These are phyloP conservation scores for Apiotrichum domesticum DNA, from an alignment of 1,284 basidiomycete genomes.

Conservation along the genomic window DNA sequence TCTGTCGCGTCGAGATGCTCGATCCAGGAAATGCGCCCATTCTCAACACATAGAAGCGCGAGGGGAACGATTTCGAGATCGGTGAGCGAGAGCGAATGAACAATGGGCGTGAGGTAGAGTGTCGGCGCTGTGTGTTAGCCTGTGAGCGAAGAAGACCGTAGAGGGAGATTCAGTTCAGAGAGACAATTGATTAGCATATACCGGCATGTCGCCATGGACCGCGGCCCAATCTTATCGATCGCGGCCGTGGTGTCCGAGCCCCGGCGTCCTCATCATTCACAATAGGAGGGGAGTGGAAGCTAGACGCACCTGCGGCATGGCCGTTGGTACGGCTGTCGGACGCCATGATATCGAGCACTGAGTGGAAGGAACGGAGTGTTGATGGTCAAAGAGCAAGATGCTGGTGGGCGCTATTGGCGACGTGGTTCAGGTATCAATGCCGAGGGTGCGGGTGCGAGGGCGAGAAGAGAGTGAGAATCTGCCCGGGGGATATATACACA, in stretches of 20 bases:
- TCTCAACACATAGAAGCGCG: constrained; percentile 58
- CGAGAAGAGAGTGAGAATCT: too few relatives aligned
- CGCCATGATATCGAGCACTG: too few relatives aligned
- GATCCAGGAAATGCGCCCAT: constrained; percentile 62
- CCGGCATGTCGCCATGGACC: constrained; percentile 7
- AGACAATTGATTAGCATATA: constrained; percentile 11
- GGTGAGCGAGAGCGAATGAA: constrained; percentile 59
- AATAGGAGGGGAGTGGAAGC: too few relatives aligned
- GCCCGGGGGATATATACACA: too few relatives aligned
- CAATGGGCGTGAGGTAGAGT: constrained; percentile 63
- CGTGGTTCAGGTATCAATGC: too few relatives aligned
- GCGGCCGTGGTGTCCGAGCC: constrained; percentile 1
- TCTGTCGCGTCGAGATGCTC: constrained; percentile 26
- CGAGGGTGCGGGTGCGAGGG: too few relatives aligned
- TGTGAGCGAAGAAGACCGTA: neutral
- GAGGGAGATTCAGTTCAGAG: constrained; percentile 1
- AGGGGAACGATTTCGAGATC: constrained; percentile 55
- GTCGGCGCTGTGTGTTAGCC: constrained; percentile 7
- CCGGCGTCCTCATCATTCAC: constrained; percentile 12
- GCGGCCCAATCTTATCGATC: neutral
- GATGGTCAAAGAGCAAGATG: too few relatives aligned
- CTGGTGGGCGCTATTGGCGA: too few relatives aligned
- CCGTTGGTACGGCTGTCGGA: neutral
- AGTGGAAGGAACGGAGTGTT: too few relatives aligned
- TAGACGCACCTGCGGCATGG: neutral